Base-by-base conservation (phyloP, 306 rosid genomes). In the Lathyrus tuberosus region DNA sequence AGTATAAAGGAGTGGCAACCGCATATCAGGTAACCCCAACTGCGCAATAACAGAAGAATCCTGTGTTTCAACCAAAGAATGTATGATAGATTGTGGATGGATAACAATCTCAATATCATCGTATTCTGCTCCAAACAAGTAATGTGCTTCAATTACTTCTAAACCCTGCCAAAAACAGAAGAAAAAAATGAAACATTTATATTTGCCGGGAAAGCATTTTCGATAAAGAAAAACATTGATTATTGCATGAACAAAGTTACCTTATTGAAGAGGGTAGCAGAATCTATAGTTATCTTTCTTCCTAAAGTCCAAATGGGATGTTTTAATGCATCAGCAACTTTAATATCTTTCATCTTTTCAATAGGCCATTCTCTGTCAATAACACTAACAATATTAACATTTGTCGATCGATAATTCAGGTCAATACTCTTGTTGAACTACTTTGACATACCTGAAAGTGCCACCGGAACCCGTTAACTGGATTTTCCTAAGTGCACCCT, bases 271-370 rank as follows among this genome's bases (percentile, higher is more conserved):
- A 89, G 96, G 56, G 97, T 91, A 66, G 97, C 96, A 33, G 97
- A 91, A 81, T 91, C 97, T 9, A 91, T 83, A 16, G 97, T 91
- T 44, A 91, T 91, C 77, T 91, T 91, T 72, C 87, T 91, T 49
- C 97, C 97, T 89, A 91, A 85, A 77, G 52, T 89, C 97, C 97
- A 91, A 78, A 87, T 91, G 2, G 97, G 97, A 84, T 91, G 96
- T 71, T 91, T 91, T 67, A 91, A 79, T 62, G 97, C 97, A 82
- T 91, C 97, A 16, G 84, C 81, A 54, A 91, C 86, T 78, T 85
- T 91, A 60, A 89, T 91, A 5, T 89, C 96, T 77, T 87, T 87
- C 74, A 91, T 77, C 67, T 91, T 91, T 22, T 91, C 96, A 69
- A 81, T 84, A 4, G 97, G 97, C 91, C 76, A 89, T 78, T 91